Conservation (phyloP, 495 filamentous ascomycete species). For the Penicillium cinerascens region DNA sequence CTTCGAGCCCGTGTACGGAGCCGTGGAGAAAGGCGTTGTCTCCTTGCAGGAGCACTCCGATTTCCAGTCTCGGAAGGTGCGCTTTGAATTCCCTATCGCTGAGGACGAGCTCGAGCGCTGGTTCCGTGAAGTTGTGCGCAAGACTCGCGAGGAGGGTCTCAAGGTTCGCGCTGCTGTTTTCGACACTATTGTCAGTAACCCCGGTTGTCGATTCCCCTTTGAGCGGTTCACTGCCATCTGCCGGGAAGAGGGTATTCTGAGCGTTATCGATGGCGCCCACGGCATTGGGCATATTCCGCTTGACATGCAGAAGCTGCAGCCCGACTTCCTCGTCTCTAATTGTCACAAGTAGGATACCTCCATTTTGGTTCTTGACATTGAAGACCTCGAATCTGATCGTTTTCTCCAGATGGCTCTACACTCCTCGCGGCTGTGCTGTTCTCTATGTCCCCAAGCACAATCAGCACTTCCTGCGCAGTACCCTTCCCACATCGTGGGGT, state of each 20-base stretch:
- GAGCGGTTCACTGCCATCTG: slow-evolving; percentile 61
- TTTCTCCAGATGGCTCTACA: slow-evolving; percentile 67
- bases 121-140: slow-evolving; percentile 48
- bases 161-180: slow-evolving; percentile 64
- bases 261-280: slow-evolving; percentile 77
- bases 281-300: slow-evolving; percentile 74
- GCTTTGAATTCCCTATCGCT: slow-evolving; percentile 54
- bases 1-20: slow-evolving; percentile 75
- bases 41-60: slow-evolving; percentile 62
- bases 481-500: slow-evolving; percentile 66
- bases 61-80: slow-evolving; percentile 37
- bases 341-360: slow-evolving; percentile 66
- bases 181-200: slow-evolving; percentile 71
- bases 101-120: slow-evolving; percentile 54
- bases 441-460: slow-evolving; percentile 74
- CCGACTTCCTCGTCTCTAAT: slow-evolving; percentile 83
- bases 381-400: not conserved
- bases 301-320: slow-evolving; percentile 57
- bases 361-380: not conserved
- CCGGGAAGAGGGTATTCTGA: slow-evolving; percentile 57
- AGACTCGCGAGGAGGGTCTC: slow-evolving; percentile 41
- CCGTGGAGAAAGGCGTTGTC: slow-evolving; percentile 64
- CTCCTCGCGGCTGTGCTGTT: slow-evolving; percentile 75
- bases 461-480: slow-evolving; percentile 69
- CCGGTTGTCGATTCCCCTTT: slow-evolving; percentile 77